Percentiles rank a stretch among this genome's conserved stretches.
Conservation (phyloP, 768 basidiomycete species). For the Cystofilobasidium bisporidii region DNA sequence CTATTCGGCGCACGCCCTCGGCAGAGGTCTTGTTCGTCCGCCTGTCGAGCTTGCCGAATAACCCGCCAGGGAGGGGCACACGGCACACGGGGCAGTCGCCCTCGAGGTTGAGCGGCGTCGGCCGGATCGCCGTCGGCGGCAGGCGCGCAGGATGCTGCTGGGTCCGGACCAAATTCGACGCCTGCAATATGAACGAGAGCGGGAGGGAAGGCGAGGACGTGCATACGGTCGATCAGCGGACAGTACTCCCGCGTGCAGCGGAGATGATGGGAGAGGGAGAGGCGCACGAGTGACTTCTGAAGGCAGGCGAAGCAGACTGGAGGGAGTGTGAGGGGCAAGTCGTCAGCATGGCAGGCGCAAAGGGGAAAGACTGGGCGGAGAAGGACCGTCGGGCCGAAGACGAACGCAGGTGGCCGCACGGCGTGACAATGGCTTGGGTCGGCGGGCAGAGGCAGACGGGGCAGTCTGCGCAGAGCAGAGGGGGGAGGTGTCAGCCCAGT, state of each 20-base stretch:
- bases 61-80: neutral
- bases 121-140: neutral
- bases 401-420: constrained; percentile 58
- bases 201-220: too few species aligned
- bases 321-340: too few species aligned
- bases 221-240: too few species aligned
- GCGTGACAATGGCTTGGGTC: constrained; percentile 63
- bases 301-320: constrained; percentile 17
- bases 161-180: neutral
- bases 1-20: constrained; percentile 8
- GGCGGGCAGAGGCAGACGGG: constrained; percentile 72
- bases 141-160: neutral
- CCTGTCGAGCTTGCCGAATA: neutral
- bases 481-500: too few species aligned
- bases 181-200: too few species aligned
- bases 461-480: constrained; percentile 40
- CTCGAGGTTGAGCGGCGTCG: constrained; percentile 6
- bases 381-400: neutral
- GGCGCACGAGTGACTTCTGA: neutral
- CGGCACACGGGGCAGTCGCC: constrained; percentile 12
- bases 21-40: neutral
- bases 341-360: too few species aligned
- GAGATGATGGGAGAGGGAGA: too few species aligned
- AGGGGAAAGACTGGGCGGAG: too few species aligned
- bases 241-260: too few species aligned